Conservation (phyloP, 148 eudicot species). For the Hydrangea macrophylla region DNA sequence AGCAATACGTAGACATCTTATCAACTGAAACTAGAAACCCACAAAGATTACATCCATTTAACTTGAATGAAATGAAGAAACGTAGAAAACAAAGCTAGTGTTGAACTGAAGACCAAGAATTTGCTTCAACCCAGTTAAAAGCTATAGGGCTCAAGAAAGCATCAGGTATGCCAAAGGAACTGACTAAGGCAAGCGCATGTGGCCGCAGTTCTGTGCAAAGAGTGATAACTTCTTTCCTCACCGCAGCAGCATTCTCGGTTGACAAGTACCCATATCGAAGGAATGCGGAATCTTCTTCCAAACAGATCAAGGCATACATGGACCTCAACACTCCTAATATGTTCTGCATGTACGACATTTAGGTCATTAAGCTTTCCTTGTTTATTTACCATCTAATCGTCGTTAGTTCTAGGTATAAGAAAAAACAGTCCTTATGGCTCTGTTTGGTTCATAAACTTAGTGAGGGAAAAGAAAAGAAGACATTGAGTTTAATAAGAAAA, state of each 20-base stretch:
- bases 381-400: too few species aligned
- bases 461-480: too few species aligned
- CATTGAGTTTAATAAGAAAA: too few species aligned
- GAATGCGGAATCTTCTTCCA: slow-evolving; percentile 91
- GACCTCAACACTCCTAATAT: slow-evolving; percentile 62
- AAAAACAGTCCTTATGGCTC: background rate
- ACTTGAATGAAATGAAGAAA: background rate
- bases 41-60: background rate
- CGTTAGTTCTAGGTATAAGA: background rate
- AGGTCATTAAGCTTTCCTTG: background rate
- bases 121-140: slow-evolving; percentile 71
- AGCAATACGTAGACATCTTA: background rate
- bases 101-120: slow-evolving; percentile 52
- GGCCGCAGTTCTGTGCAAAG: slow-evolving; percentile 87
- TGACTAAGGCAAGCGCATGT: slow-evolving; percentile 70
- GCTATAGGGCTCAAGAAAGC: slow-evolving; percentile 69
- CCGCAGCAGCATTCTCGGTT: slow-evolving; percentile 54
- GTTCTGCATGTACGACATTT: slow-evolving; percentile 43
- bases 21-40: background rate
- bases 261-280: slow-evolving; percentile 82
- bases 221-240: slow-evolving; percentile 71
- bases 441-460: too few species aligned
- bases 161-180: slow-evolving; percentile 72
- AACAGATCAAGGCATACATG: slow-evolving; percentile 53
- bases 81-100: slow-evolving; percentile 13